Base-by-base conservation (phyloP, 2,329 filamentous ascomycete species). In the Beauveria sp. region DNA sequence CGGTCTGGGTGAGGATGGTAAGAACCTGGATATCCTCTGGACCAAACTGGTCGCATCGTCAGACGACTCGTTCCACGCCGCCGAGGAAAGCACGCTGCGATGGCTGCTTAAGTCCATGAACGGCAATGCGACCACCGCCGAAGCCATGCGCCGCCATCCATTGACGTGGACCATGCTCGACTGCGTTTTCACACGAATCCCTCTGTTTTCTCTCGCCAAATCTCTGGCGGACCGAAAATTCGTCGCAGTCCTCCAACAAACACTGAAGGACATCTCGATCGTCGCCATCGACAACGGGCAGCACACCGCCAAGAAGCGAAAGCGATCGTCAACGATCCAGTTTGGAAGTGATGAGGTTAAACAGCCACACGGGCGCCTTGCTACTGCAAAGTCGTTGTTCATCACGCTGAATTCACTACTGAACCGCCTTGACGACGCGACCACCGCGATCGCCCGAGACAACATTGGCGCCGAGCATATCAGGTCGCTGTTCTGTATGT, bases 161-260 rank as follows among this genome's bases (percentile, higher is more conserved):
- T 70, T 82, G 58, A 78, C 83, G 10, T 88, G 85, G 89, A 78
- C 76, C 34, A 79, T 91, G 42, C 71, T 92, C 26, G 77, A 78
- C 50, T 81, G 80, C 62, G 77, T 88, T 53, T 80, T 90, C 59
- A 76, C 79, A 55, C 76, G 85, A n/a, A 83, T 93, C 20, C 87
- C 90, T 0, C 76, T 86, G 0, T 86, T 88, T 51, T 86, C 85
- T 12, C 78, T 90, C 26, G 89, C 90, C 9, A 86, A 86, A 62
- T 85, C 89, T 4, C 79, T 96, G 7, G 86, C 84, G 24, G 86
- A 92, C 62, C 80, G 87, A 61, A 81, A 84, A 51, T 90, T 96
- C 58, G 74, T 89, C 40, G 73, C 75, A 1, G 82, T 91, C 10
- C 71, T 96, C 47, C 84, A 87, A 67, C 82, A 85, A 67, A 84